Base-by-base conservation (phyloP, 2,329 filamentous ascomycete species). In the Rhynchosporium graminicola region DNA sequence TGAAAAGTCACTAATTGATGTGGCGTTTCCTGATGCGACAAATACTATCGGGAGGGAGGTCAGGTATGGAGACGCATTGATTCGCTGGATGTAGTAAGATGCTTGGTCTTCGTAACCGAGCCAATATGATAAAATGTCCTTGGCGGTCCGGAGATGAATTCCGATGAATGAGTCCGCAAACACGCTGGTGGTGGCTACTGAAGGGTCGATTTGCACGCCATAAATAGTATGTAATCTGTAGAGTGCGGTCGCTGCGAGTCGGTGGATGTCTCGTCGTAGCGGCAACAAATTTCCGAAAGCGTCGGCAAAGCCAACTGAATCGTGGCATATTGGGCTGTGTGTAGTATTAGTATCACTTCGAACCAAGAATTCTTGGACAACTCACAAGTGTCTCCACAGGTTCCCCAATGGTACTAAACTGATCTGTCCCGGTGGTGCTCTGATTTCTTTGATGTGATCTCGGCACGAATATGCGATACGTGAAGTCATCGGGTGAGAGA, bases 21-120 rank as follows among this genome's bases (percentile, higher is more conserved):
- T 55, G 6, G 66, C 66, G 15, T 76, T 75, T 13, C 77, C 78
- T 1, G 75, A 76, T 3, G 77, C 77, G n/a, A 80, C 72, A 70
- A 77, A 81, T 2, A 77, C 72, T 8, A 77, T 56, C 0, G 67
- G 55, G 1, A 75, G 63, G 10, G 36, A 43, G 12, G 56, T n/a
- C 4, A 54, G 31, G 50, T 54, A 28, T 28, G 20, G 7, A 9
- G 50, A 54, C 33, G 56, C 54, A 3, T 33, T 46, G 36, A 57
- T 52, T 40, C 26, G 51, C 28, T 50, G 7, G 52, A 63, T 29
- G 40, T 65, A 65, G 33, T 57, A 48, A 9, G 26, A 26, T 20
- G 56, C 60, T 45, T 63, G 60, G 8, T 57, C 42, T 1, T 52
- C 42, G 47, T 57, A 63, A 36, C 45, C 40, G 31, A 58, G 46